These are phyloP conservation scores for Candida qinlingensis DNA, from an alignment of 805 yeast genomes.

Conservation along the genomic window DNA sequence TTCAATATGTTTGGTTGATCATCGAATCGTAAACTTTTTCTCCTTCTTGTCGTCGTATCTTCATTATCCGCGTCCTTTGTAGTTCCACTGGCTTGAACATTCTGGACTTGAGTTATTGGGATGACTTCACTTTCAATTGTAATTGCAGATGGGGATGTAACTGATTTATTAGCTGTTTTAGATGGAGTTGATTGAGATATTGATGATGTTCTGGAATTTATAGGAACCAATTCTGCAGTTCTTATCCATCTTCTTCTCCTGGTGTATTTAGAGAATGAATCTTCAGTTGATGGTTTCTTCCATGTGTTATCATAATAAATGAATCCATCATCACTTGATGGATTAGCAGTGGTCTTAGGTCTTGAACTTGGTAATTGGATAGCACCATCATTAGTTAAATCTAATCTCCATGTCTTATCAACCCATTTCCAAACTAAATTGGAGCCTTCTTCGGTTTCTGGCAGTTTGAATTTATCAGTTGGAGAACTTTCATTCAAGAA, in stretches of 20 bases:
- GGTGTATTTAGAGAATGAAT: conserved; percentile 84
- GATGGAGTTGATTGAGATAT: background rate
- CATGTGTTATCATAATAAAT: conserved; percentile 90
- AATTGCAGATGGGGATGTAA: conserved; percentile 2
- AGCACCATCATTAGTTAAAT: conserved; percentile 83
- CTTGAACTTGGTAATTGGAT: conserved; percentile 63
- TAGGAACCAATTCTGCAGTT: conserved; percentile 75
- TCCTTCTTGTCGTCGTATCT: conserved; percentile 23
- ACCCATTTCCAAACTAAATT: conserved; percentile 94
- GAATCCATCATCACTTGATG: conserved; percentile 77
- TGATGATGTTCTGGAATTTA: conserved; percentile 10
- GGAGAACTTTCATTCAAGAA: conserved; percentile 80
- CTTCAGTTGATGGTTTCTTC: conserved; percentile 87
- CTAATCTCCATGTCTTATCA: conserved; percentile 87
- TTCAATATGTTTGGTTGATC: conserved; percentile 29
- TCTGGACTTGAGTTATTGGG: conserved; percentile 19
- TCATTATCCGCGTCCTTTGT: background rate
- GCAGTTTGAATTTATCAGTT: conserved; percentile 73
- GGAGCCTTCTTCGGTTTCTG: conserved; percentile 60
- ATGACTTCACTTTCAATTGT: conserved; percentile 7
- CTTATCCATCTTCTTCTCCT: conserved; percentile 95
- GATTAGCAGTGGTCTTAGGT: conserved; percentile 53
- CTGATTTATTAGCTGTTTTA: background rate
- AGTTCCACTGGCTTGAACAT: conserved; percentile 20
- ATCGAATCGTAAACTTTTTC: conserved; percentile 42